A percentile compares a stretch with the other conserved stretches of the same genome.
phyloP scores from a whole-genome alignment of 179 eudicot species.

The Gypsophila paniculata region DNA sequence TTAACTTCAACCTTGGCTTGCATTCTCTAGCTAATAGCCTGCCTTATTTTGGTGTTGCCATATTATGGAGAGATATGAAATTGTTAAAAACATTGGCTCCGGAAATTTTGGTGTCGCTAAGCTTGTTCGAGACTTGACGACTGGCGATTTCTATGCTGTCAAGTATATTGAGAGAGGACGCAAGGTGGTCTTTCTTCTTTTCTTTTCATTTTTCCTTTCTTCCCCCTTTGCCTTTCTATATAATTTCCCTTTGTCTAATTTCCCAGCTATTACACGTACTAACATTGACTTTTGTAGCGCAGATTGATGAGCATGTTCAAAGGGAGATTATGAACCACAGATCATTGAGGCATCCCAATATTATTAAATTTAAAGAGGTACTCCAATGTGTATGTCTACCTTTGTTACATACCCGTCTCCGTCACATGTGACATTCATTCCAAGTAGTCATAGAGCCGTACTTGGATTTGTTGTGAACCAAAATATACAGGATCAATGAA shows the following conservation, averaged over 20 bases:
- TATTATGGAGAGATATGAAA: slow-evolving; percentile 71
- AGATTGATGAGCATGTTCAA: slow-evolving; percentile 86
- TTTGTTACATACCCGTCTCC: background rate
- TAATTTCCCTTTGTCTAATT: background rate
- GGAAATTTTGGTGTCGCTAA: slow-evolving; percentile 87
- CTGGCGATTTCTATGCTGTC: slow-evolving; percentile 64
- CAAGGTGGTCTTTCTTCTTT: slow-evolving; percentile 38
- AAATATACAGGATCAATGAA: too few species aligned
- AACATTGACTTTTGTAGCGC: background rate
- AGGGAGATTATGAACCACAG: slow-evolving; percentile 81
- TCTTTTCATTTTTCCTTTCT: background rate
- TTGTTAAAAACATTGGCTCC: slow-evolving; percentile 62
- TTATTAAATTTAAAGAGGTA: slow-evolving; percentile 79
- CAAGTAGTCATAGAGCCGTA: too few species aligned
- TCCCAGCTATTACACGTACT: background rate
- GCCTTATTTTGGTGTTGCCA: too few species aligned
- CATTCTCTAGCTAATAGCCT: too few species aligned
- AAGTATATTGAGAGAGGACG: slow-evolving; percentile 83
- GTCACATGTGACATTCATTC: too few species aligned
- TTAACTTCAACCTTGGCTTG: background rate
- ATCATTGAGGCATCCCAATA: slow-evolving; percentile 72
- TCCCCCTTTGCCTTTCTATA: background rate
- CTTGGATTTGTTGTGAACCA: too few species aligned
- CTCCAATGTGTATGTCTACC: background rate
- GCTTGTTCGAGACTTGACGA: slow-evolving; percentile 59